Evolutionary conservation across 106 monocot species (phyloP), one percentile per base, ranked within the genome.

Genomic region (Gastrodia elata): DNA sequence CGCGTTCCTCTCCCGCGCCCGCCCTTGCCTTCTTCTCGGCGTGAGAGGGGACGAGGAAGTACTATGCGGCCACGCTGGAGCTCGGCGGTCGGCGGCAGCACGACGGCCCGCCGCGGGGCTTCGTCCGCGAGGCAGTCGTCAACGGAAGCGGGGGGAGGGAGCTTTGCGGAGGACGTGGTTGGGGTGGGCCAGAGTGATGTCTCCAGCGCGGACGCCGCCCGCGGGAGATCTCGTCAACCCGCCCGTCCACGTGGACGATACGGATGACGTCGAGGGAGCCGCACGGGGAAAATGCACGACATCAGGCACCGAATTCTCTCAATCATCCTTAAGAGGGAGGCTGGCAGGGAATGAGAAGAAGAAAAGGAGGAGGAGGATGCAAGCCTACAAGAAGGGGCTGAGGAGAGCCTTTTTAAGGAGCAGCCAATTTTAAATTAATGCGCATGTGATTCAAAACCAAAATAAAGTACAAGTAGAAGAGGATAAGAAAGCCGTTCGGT

Each of bases 31-130:
- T 34, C 20, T 68, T 36, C 71, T 79, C 0, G 92, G 95, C 65
- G 84, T 73, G 61, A 96, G 87, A 80, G 92, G 90, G 77, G 92
- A 96, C n/a, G 61, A 96, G 87, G 82, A 96, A 92, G 77, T 96
- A 96, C n/a, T 20, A 96, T 96, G 79, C 84, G 85, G 35, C 95
- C 95, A 18, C 73, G 82, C 82, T 87, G 87, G 32, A 96, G 79
- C 81, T 96, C 87, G 0, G 92, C 95, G 7, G 58, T 77, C 37
- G 87, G 89, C 2, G 95, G 89, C 10, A 96, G 77, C 13, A 87
- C 73, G 1, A 78, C 69, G 36, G 87, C 61, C 25, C 41, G 35
- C 57, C 11, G 57, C 59, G 64, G 5, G 15, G 18, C 42, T 28
- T 6, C 44, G 55, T 27, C 69, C 39, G 35, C 26, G 2, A 39